Evolutionary conservation across 2,329 filamentous ascomycete genomes (phyloP).

Genomic region (Neonectria sp.): DNA sequence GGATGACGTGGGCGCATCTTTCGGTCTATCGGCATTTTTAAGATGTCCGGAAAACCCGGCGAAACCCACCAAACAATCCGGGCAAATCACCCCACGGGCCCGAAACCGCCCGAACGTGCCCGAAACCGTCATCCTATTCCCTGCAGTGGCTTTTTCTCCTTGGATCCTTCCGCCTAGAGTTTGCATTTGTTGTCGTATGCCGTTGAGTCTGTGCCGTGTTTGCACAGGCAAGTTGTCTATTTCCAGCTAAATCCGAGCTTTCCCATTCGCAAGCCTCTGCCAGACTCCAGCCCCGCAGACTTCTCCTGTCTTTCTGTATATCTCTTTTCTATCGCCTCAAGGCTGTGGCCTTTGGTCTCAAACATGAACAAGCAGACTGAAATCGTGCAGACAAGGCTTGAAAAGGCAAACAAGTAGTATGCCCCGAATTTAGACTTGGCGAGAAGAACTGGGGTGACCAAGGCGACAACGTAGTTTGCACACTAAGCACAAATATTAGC

Average conservation of each 20-base stretch:
- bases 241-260: neutral
- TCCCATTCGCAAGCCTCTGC: neutral
- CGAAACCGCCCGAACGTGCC: neutral
- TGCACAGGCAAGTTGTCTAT: neutral
- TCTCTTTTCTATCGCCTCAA: slow-evolving; percentile 56
- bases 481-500: slow-evolving; percentile 42
- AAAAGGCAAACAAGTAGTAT: slow-evolving; percentile 62
- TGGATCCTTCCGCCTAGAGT: neutral
- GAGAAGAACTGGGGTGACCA: slow-evolving; percentile 60
- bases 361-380: slow-evolving; percentile 58
- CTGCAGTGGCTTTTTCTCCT: neutral
- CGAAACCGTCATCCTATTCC: neutral
- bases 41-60: slow-evolving; percentile 24
- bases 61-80: slow-evolving; percentile 13
- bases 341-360: slow-evolving; percentile 59
- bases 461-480: slow-evolving; percentile 62
- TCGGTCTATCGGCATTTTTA: slow-evolving; percentile 18
- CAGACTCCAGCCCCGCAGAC: neutral
- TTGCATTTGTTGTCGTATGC: neutral
- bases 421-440: slow-evolving; percentile 57
- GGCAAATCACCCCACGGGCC: neutral
- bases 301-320: slow-evolving; percentile 19
- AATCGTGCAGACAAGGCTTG: slow-evolving; percentile 54
- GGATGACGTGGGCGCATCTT: neutral
- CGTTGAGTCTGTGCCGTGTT: too few relatives aligned